phyloP scores from a whole-genome alignment of 805 yeast genomes.

The Candida taoyuanica region DNA sequence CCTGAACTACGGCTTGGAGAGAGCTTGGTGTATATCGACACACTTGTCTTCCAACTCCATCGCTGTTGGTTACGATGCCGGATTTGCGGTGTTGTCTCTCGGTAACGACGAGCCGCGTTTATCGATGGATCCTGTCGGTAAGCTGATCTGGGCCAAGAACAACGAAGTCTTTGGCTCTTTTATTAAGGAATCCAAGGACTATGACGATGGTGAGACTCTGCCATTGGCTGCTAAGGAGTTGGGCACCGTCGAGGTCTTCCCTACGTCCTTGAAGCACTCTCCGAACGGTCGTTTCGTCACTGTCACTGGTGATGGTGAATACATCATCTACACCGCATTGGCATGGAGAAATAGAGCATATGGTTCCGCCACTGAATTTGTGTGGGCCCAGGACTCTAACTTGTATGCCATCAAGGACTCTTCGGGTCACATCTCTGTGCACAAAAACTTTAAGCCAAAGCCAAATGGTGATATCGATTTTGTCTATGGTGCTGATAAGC shows the following conservation, averaged over 20 bases:
- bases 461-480: constrained; percentile 58
- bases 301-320: constrained; percentile 97
- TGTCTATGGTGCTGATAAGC: constrained; percentile 68
- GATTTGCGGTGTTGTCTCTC: constrained; percentile 79
- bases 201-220: constrained; percentile 77
- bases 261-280: constrained; percentile 81
- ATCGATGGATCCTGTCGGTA: constrained; percentile 91
- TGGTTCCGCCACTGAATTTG: constrained; percentile 87
- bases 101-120: constrained; percentile 94
- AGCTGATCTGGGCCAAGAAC: constrained; percentile 85
- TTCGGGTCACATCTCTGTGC: constrained; percentile 58
- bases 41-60: constrained; percentile 68
- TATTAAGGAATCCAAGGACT: constrained; percentile 62
- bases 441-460: constrained; percentile 81
- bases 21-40: constrained; percentile 92
- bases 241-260: constrained; percentile 92
- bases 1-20: constrained; percentile 83
- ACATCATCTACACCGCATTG: constrained; percentile 89
- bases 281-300: constrained; percentile 97
- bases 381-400: constrained; percentile 91
- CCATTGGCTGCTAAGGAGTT: constrained; percentile 81
- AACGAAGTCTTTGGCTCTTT: constrained; percentile 78
- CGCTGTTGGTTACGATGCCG: constrained; percentile 94
- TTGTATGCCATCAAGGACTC: constrained; percentile 79
- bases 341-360: constrained; percentile 97